Conservation (phyloP, 1,139 yeast genomes). For the Protomyces macrosporus region DNA sequence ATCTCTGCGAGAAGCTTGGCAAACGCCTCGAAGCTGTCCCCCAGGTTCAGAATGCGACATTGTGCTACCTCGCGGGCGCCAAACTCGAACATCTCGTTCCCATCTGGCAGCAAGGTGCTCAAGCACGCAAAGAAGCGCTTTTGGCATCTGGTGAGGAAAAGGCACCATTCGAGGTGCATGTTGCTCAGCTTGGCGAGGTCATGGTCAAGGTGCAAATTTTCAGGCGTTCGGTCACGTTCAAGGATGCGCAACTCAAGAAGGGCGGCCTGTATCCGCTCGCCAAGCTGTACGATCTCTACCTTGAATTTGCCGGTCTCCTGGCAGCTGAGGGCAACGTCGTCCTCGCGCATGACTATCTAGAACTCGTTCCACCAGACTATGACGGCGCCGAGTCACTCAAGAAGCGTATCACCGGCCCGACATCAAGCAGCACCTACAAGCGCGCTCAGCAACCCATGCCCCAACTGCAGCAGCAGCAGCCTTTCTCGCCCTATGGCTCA, state of each 20-base stretch:
- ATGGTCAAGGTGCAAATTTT: conserved; percentile 79
- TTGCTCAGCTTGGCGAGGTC: conserved; percentile 71
- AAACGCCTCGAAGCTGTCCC: conserved; percentile 47
- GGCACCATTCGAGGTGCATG: conserved; percentile 71
- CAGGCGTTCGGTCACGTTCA: conserved; percentile 47
- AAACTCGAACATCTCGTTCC: conserved; percentile 71
- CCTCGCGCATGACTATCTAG: conserved; percentile 66
- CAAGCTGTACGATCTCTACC: conserved; percentile 52
- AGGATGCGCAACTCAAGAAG: conserved; percentile 40
- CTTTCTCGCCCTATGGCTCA: neutral
- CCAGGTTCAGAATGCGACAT: conserved; percentile 56
- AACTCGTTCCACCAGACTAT: conserved; percentile 61
- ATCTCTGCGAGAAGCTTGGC: conserved; percentile 63
- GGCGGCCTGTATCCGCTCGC: conserved; percentile 44
- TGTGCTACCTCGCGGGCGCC: conserved; percentile 75
- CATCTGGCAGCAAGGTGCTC: conserved; percentile 79
- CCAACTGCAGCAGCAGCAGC: neutral
- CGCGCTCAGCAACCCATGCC: neutral
- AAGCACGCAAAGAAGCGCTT: conserved; percentile 52
- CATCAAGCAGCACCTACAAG: neutral
- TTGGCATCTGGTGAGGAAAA: conserved; percentile 31
- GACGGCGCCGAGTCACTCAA: conserved; percentile 60
- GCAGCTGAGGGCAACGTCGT: conserved; percentile 82
- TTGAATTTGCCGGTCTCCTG: conserved; percentile 75
- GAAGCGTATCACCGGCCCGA: conserved; percentile 64